Evolutionary conservation across 73 alveolate species (phyloP).

Genomic region (Blepharisma japonicum): DNA sequence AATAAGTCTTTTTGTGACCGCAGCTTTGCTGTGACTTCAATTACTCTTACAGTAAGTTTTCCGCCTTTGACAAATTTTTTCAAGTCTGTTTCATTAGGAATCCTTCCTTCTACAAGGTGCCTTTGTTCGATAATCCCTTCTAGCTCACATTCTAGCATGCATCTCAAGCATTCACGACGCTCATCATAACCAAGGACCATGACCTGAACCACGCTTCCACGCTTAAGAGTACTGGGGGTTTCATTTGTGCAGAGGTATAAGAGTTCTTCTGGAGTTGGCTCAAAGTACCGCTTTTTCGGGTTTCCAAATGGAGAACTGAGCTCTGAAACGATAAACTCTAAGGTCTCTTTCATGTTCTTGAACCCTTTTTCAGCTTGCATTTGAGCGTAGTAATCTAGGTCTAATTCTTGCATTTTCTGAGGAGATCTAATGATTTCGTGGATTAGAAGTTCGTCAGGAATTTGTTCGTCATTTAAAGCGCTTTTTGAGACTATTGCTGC

Average conservation of each 20-base stretch:
- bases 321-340: slow-evolving; percentile 63
- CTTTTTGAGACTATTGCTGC: slow-evolving; percentile 54
- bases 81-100: slow-evolving; percentile 29
- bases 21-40: slow-evolving; percentile 5
- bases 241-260: slow-evolving; percentile 77
- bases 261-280: slow-evolving; percentile 51
- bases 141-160: slow-evolving; percentile 12
- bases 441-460: slow-evolving; percentile 40
- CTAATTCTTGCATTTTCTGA: slow-evolving; percentile 52
- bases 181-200: slow-evolving; percentile 61
- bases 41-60: slow-evolving; percentile 7
- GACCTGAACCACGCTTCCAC: slow-evolving; percentile 77
- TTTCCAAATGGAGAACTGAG: slow-evolving; percentile 59
- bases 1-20: background rate
- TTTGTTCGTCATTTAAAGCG: slow-evolving; percentile 38
- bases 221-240: slow-evolving; percentile 52
- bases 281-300: slow-evolving; percentile 52
- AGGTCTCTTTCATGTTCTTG: slow-evolving; percentile 44
- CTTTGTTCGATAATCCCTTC: slow-evolving; percentile 10
- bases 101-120: slow-evolving; percentile 28
- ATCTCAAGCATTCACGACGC: background rate
- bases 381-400: slow-evolving; percentile 54
- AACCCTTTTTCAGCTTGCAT: slow-evolving; percentile 37
- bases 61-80: slow-evolving; percentile 33
- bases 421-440: slow-evolving; percentile 57